Percentiles rank a stretch among this genome's conserved stretches.
Evolutionary conservation across 768 basidiomycete species (phyloP).

Genomic region (Boletus huronensis): DNA sequence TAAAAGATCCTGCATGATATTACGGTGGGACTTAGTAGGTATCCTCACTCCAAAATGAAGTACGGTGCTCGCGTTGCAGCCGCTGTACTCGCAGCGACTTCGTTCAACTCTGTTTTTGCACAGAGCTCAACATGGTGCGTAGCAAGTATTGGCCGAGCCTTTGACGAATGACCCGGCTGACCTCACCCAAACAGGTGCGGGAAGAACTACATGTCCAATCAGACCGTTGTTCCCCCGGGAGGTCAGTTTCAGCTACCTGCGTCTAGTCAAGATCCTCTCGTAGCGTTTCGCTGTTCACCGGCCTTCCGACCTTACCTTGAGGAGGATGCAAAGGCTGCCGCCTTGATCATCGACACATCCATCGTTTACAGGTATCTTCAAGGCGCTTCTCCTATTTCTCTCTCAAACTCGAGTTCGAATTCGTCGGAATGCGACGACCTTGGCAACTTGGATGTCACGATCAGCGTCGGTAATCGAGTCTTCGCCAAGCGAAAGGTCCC

Average conservation of each 20-base stretch:
- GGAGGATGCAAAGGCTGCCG: conserved; percentile 30
- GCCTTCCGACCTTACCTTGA: conserved; percentile 46
- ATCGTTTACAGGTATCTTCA: conserved; percentile 35
- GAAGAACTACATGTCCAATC: conserved; percentile 43
- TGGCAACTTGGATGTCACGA: conserved; percentile 26
- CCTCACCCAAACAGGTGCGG: conserved; percentile 40
- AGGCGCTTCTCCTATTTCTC: conserved; percentile 33
- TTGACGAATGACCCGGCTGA: neutral
- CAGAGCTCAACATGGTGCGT: conserved; percentile 26
- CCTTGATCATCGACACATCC: conserved; percentile 38
- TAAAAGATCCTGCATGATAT: conserved; percentile 1
- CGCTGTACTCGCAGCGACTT: conserved; percentile 9
- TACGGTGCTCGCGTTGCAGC: neutral
- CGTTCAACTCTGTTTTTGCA: conserved; percentile 11
- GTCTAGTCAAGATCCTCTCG: conserved; percentile 34
- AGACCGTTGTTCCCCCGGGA: conserved; percentile 42
- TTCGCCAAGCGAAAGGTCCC: conserved; percentile 31
- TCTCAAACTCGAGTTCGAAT: conserved; percentile 4
- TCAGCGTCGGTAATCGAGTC: conserved; percentile 28
- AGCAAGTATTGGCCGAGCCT: neutral
- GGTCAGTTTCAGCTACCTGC: conserved; percentile 42
- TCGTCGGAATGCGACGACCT: neutral
- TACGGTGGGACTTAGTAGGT: too few species aligned
- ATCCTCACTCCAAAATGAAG: conserved; percentile 16
- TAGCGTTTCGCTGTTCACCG: conserved; percentile 47